Base-by-base conservation (phyloP, 2,329 filamentous ascomycete species). In the Fusarium concolor region DNA sequence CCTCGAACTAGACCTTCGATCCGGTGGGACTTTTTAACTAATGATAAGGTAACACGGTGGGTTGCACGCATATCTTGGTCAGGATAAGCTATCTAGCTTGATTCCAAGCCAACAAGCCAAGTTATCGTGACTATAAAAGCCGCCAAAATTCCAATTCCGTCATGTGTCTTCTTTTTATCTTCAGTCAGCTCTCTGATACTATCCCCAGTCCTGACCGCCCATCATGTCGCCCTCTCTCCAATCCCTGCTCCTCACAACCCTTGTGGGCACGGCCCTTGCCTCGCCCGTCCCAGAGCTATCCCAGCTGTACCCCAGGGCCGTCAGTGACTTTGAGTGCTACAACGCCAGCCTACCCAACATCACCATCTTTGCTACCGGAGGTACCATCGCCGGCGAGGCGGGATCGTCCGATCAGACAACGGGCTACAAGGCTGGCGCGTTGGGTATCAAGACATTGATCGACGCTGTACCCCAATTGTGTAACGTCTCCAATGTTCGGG, bases 351-450 rank as follows among this genome's bases (percentile, higher is more conserved):
- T 86, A 0, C 85, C 84, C 11, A 86, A 86, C 71, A 78, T 88
- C 42, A 87, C 84, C 50, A 85, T 87, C 57, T 86, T 84, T 63
- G 82, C 82, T 1, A 86, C 83, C 3, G 86, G 86, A 9, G 87
- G 86, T 9, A 89, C 86, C 5, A 89, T 89, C 45, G 86, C 86
- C 3, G 85, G 84, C 1, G 79, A 80, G 56, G 82, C 81, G 0
- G 74, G 71, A 1, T 81, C 79, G 24, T 80, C 80, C 17, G 81
- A 80, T 3, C 81, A 85, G 59, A 82, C 80, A 0, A 78, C 79
- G 0, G 79, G 79, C 4, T 83, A 83, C 73, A 39, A 76, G 47
- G 73, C 79, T 15, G 81, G 80, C 6, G 76, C 77, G 0, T 74
- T 86, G 3, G 82, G 83, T 3, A 82, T 87, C 10, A 76, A 83